These are phyloP conservation scores for Podospora bellae-mahoneyi DNA, from an alignment of 495 filamentous ascomycete species.

Conservation along the genomic window DNA sequence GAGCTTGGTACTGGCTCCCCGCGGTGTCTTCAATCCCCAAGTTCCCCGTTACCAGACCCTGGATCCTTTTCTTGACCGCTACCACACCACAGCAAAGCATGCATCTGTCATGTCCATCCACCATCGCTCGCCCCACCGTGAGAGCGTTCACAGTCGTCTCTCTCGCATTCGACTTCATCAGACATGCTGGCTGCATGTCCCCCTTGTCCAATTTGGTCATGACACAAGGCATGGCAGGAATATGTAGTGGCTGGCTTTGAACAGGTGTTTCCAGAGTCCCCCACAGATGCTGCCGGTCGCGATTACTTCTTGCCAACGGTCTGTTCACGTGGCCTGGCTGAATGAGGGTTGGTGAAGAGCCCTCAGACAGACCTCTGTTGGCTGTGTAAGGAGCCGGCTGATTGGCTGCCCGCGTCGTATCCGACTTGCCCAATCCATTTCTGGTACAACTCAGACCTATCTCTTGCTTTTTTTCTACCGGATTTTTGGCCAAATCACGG, in stretches of 20 bases:
- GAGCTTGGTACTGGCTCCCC: neutral
- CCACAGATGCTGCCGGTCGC: neutral
- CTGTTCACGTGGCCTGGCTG: constrained; percentile 11
- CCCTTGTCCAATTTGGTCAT: neutral
- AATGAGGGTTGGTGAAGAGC: neutral
- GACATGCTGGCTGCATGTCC: neutral
- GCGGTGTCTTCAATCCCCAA: neutral
- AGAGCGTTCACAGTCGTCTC: neutral
- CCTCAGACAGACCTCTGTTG: neutral
- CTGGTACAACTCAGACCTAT: constrained; percentile 4
- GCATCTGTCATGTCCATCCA: neutral
- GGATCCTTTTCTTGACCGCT: neutral
- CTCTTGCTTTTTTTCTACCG: neutral
- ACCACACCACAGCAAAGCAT: neutral
- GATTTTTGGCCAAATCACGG: neutral
- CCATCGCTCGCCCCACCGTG: no score
- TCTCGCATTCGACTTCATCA: neutral
- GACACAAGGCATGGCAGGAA: neutral
- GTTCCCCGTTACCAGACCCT: neutral
- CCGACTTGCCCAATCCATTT: constrained; percentile 13
- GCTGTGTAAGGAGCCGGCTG: neutral
- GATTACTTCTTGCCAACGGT: neutral
- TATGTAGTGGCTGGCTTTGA: neutral
- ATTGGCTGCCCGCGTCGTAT: constrained; percentile 14
- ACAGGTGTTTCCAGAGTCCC: neutral